Conservation (phyloP, 805 yeast genomes). For the Teunomyces stri region DNA sequence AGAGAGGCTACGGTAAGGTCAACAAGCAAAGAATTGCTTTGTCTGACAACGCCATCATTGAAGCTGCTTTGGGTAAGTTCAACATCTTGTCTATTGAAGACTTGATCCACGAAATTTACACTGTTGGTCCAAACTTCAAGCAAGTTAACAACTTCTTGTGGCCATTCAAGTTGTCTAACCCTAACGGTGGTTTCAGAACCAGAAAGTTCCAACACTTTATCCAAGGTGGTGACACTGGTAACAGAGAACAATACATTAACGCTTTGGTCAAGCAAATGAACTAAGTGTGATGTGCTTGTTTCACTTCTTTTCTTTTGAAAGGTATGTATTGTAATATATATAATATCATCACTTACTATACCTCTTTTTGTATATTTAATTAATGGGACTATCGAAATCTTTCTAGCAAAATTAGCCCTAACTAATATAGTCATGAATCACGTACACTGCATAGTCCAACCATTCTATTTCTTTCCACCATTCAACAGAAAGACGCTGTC, state of each 20-base stretch:
- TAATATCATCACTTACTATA: constrained; percentile 6
- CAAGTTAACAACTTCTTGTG: constrained; percentile 97
- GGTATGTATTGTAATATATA: constrained; percentile 6
- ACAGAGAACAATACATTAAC: constrained; percentile 96
- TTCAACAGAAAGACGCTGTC: constrained; percentile 11
- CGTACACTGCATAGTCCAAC: constrained; percentile 28
- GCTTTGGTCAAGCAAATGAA: constrained; percentile 90
- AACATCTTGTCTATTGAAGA: constrained; percentile 91
- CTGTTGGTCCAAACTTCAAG: constrained; percentile 98
- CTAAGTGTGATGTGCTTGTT: constrained; percentile 45
- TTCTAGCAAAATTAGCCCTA: not conserved
- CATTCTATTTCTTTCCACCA: constrained; percentile 35
- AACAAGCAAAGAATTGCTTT: constrained; percentile 94
- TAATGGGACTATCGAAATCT: constrained; percentile 1
- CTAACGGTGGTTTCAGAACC: constrained; percentile 97
- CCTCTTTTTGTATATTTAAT: constrained; percentile 2
- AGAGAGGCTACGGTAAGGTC: constrained; percentile 97
- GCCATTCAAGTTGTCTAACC: constrained; percentile 97
- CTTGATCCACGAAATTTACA: constrained; percentile 92
- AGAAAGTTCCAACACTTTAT: constrained; percentile 96
- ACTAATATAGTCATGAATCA: constrained; percentile 1
- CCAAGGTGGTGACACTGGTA: constrained; percentile 98
- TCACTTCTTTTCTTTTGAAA: constrained; percentile 9
- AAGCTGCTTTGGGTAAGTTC: constrained; percentile 85
- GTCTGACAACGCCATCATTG: constrained; percentile 84